Evolutionary conservation across 352 stramenopile genomes (phyloP).

Genomic region (Globisporangium canariense): DNA sequence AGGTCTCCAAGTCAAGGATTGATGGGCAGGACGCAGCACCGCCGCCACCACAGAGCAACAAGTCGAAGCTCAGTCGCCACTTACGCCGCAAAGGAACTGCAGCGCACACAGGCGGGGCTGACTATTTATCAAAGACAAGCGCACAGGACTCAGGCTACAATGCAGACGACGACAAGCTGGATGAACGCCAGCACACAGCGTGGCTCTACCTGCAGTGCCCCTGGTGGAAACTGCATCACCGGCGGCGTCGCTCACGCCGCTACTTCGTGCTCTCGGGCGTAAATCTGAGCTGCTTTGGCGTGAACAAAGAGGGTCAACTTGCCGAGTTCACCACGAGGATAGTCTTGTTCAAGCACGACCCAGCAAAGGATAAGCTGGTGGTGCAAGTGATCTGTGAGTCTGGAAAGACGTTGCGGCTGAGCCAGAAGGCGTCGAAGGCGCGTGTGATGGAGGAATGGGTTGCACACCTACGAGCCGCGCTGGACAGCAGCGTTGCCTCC

Average conservation of each 20-base stretch:
- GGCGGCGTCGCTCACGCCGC: constrained; percentile 14
- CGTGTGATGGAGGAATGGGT: constrained; percentile 10
- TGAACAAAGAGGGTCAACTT: constrained; percentile 46
- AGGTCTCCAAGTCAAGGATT: constrained; percentile 26
- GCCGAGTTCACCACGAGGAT: constrained; percentile 30
- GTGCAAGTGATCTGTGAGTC: constrained; percentile 7
- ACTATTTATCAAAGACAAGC: constrained; percentile 4
- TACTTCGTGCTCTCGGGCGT: constrained; percentile 44
- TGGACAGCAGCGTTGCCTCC: neutral
- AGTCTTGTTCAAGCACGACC: constrained; percentile 20
- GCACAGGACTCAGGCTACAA: neutral
- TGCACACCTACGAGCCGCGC: constrained; percentile 3
- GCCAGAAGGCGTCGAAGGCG: neutral
- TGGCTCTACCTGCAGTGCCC: constrained; percentile 41
- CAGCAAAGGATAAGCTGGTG: neutral
- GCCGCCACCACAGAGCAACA: neutral
- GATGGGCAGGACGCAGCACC: neutral
- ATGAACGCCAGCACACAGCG: constrained; percentile 20
- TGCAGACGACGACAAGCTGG: constrained; percentile 2
- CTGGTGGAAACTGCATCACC: constrained; percentile 30
- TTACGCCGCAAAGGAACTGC: neutral
- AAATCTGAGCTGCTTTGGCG: constrained; percentile 44
- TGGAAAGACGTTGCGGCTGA: constrained; percentile 22
- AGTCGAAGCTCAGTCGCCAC: neutral
- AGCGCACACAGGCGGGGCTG: neutral